phyloP scores from a whole-genome alignment of 164 flowering plant genomes.

The Vitis rupestris region DNA sequence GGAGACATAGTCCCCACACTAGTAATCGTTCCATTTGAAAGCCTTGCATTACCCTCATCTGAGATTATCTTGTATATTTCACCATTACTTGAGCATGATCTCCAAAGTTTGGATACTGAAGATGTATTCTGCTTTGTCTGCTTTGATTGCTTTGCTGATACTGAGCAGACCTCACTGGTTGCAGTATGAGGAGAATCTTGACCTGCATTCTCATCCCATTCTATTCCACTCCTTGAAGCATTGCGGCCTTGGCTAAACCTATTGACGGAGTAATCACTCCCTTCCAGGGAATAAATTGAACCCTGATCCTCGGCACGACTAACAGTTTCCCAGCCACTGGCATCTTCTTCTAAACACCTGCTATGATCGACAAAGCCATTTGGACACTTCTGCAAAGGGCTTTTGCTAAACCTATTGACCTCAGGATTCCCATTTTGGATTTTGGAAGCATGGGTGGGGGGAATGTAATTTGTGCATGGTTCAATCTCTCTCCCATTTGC shows the following conservation, averaged over 20 bases:
- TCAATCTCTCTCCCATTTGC: conserved; percentile 58
- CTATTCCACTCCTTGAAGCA: conserved; percentile 60
- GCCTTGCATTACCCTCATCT: conserved; percentile 61
- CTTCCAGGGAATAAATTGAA: conserved; percentile 77
- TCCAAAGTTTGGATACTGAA: conserved; percentile 80
- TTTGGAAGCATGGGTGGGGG: conserved; percentile 62
- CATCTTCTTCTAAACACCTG: conserved; percentile 72
- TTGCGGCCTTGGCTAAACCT: conserved; percentile 46
- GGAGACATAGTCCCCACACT: conserved; percentile 46
- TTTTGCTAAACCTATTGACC: conserved; percentile 25
- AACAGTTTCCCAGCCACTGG: conserved; percentile 96
- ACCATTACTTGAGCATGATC: conserved; percentile 52
- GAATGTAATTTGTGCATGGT: conserved; percentile 52
- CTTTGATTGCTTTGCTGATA: conserved; percentile 41
- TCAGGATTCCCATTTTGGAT: conserved; percentile 63
- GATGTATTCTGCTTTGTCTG: conserved; percentile 34
- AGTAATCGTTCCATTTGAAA: conserved; percentile 64
- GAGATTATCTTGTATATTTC: conserved; percentile 62
- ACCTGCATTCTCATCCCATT: conserved; percentile 67
- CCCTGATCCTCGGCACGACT: conserved; percentile 85
- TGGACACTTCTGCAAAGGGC: conserved; percentile 27
- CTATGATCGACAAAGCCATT: conserved; percentile 29
- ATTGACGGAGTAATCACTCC: conserved; percentile 65
- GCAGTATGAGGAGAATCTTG: conserved; percentile 50
- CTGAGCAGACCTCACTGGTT: conserved; percentile 58